Evolutionary conservation across 257 asterid genomes (phyloP), one percentile per base, ranked within the genome.

Genomic region (Solanum virginianum): DNA sequence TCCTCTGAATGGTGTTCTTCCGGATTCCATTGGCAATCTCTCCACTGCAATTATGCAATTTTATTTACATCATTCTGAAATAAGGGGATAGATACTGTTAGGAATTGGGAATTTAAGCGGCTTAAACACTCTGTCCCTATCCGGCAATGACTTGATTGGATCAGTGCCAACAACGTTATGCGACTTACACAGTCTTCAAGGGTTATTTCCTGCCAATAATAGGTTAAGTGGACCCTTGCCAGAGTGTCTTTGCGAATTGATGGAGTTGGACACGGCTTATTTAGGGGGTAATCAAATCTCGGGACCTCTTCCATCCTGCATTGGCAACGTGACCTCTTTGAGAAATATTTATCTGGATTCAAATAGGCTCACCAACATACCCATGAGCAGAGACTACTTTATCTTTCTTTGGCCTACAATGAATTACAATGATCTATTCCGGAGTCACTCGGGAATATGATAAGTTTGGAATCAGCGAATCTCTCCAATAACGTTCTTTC

Each of bases 351-450:
- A 80, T 75, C 81, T 90, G 6, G 65, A 74, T 17, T 74, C 85
- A 84, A 90, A 90, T 57, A 87, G 70, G 63, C 8, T 86, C 20
- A 89, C 93, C 1, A 72, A 60, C 39, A 59, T 90, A 59, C 90
- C 93, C 14, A 12, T n/a, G n/a, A n/a, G 36, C 55, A 32, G 74
- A 47, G 0, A 1, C 79, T 91, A 68, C 26, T 86, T 72, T 55
- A 74, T 68, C 88, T 91, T 15, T 86, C 81, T 14, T 88, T 91
- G 65, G 89, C 91, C 22, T 68, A 86, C 20, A 88, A 89, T 71
- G 81, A 84, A 9, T 87, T 91, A 0, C 81, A 77, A 39, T 92
- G 93, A 54, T 80, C 88, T 16, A 88, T 89, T 86, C 92, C 92
- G 2, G 18, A 80, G 24, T 83, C 93, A 10, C 68, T 88, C 5